Conservation (phyloP, 176 grass and related monocot species). For the Cenchrus purpureus region DNA sequence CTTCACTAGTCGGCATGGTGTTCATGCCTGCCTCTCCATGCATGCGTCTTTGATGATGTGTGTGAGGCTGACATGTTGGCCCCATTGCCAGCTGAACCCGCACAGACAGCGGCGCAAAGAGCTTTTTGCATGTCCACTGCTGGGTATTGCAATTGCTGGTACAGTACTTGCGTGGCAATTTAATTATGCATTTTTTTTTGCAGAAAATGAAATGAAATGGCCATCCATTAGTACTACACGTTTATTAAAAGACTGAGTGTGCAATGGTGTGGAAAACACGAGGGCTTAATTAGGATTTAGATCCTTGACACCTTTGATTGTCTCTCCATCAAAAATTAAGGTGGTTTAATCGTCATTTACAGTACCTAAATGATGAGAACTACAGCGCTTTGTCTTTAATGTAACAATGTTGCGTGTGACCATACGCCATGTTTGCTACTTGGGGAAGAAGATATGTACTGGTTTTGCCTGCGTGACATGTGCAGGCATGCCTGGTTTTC, state of each 20-base stretch:
- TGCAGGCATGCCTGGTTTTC: not conserved
- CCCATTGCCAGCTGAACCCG: not conserved
- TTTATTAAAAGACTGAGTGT: no score
- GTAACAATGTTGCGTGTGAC: not conserved
- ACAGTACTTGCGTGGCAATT: no score
- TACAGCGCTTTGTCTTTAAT: not conserved
- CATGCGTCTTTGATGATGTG: not conserved
- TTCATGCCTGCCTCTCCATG: conserved; percentile 11
- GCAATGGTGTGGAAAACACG: no score
- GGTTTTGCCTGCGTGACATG: not conserved
- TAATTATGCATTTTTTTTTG: not conserved
- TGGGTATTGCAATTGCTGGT: no score
- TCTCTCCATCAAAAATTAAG: not conserved
- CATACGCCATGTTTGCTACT: not conserved
- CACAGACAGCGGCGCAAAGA: not conserved
- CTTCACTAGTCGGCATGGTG: conserved; percentile 12
- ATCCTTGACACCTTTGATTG: not conserved
- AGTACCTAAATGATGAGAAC: not conserved
- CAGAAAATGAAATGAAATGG: not conserved
- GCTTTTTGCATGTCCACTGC: not conserved
- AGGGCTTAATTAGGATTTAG: not conserved
- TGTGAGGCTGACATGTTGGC: not conserved
- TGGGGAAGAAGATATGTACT: not conserved
- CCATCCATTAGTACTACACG: no score
- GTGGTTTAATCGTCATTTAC: not conserved